phyloP scores from a whole-genome alignment of 148 eudicot species.

The Rhododendron ovatum region DNA sequence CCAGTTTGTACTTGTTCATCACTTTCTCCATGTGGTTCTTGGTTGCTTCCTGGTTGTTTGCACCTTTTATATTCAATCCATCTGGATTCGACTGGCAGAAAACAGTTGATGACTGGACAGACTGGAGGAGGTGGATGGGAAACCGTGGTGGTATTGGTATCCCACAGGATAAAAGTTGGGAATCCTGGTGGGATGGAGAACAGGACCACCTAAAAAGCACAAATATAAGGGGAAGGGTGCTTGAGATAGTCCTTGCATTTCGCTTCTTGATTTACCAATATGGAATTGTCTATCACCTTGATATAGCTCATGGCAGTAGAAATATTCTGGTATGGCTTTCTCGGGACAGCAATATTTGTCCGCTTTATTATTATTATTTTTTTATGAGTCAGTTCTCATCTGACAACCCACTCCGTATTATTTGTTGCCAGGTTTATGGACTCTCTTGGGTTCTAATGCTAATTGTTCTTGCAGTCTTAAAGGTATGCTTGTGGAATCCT shows the following conservation, averaged over 20 bases:
- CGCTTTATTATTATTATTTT: background rate
- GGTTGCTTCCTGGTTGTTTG: slow-evolving; percentile 92
- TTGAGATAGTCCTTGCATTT: slow-evolving; percentile 71
- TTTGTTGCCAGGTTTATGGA: slow-evolving; percentile 72
- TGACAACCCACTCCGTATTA: background rate
- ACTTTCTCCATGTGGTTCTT: slow-evolving; percentile 98
- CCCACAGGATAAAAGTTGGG: slow-evolving; percentile 86
- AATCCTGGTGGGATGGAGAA: slow-evolving; percentile 97
- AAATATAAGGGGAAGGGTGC: slow-evolving; percentile 69
- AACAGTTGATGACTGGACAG: slow-evolving; percentile 98
- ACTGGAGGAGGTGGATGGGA: slow-evolving; percentile 99
- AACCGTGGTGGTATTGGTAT: slow-evolving; percentile 96
- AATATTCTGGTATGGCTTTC: slow-evolving; percentile 48
- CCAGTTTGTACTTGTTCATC: slow-evolving; percentile 69
- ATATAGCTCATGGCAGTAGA: slow-evolving; percentile 61
- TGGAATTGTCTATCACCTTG: slow-evolving; percentile 93
- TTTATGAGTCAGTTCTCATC: background rate
- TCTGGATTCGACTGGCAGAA: slow-evolving; percentile 99
- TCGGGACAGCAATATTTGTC: background rate
- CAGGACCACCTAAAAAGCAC: slow-evolving; percentile 87
- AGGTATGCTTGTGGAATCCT: slow-evolving; percentile 43
- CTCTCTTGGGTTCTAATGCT: slow-evolving; percentile 96
- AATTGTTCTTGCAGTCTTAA: slow-evolving; percentile 67
- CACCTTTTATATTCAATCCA: slow-evolving; percentile 95
- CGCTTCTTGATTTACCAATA: slow-evolving; percentile 90